Evolutionary conservation across 164 flowering plant species (phyloP), one percentile per base, ranked within the genome.

Genomic region (Vitis labrusca): DNA sequence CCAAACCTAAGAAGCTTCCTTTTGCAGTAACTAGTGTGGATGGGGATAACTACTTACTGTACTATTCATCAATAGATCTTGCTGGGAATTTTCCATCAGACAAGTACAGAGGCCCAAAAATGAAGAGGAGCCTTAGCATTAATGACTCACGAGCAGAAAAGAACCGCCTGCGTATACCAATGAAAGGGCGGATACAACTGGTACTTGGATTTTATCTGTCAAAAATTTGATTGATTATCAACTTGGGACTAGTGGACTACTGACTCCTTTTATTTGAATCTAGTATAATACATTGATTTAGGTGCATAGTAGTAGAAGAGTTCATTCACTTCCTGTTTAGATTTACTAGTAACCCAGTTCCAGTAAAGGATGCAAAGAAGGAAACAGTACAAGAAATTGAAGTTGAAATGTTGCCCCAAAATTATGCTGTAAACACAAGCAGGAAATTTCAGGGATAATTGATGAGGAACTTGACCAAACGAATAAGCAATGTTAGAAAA

Each of bases 121-220:
- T 83, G 77, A 85, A 76, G 74, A 88, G 87, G 71, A 84, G 83
- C 67, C 82, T 83, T 49, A 82, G 88, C 79, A 81, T 51, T 69
- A 78, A 83, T 70, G 89, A 86, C 61, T 76, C 88, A 12, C 80
- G 61, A 53, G 55, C 77, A 27, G 76, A 68, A 32, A 86, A 71
- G 66, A 82, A 81, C 64, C 90, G 91, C 50, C 49, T 91, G 72
- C 93, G 89, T 9, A 81, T 94, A 70, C 99, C 99, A 44, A 74
- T 92, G 88, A 94, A 94, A 80, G 99, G 99, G 58, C 84, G 91
- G 57, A 85, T 94, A 78, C 97, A 94, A 76, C 84, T 94, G 97
- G 99, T 92, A 91, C 74, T 61, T 70, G 17, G 56, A 57, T n/a
- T 44, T 47, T 49, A 23, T 9, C 23, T 48, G 12, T 49, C 12